Conservation (phyloP, 1,284 basidiomycete species). For the Leccinum colubrinum region DNA sequence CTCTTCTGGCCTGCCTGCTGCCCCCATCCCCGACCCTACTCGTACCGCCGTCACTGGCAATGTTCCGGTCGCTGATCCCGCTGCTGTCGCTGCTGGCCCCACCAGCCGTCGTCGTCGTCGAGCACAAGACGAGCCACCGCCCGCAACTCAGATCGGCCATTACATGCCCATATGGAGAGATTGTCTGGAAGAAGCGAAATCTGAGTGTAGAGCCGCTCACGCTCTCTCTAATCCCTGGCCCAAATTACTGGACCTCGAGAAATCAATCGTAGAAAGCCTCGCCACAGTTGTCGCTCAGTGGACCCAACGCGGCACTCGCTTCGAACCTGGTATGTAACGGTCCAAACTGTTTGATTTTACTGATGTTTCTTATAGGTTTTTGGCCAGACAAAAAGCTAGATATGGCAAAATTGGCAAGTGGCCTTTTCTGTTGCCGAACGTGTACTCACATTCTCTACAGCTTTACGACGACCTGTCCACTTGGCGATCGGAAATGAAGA, state of each 20-base stretch:
- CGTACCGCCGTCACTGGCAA: too few relatives aligned
- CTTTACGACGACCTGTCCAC: background rate
- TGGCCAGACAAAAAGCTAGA: background rate
- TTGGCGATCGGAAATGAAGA: background rate
- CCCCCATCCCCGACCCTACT: too few relatives aligned
- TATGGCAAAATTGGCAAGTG: background rate
- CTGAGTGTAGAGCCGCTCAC: background rate
- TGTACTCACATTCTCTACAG: background rate
- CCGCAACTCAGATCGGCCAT: background rate
- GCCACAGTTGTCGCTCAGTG: background rate
- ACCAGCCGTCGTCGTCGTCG: conserved; percentile 14
- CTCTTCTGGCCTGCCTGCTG: too few relatives aligned
- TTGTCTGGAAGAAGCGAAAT: background rate
- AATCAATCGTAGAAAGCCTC: background rate
- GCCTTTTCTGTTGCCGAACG: background rate
- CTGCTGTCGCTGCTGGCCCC: too few relatives aligned
- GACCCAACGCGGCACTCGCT: background rate
- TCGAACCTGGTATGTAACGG: background rate
- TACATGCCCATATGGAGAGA: background rate
- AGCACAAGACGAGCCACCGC: background rate
- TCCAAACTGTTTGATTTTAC: background rate
- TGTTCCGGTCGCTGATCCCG: background rate
- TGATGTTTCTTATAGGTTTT: background rate
- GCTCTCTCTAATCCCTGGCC: background rate
- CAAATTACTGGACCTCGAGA: background rate